Conservation (phyloP, 345 rosid genomes). For the Hypericum androsaemum region DNA sequence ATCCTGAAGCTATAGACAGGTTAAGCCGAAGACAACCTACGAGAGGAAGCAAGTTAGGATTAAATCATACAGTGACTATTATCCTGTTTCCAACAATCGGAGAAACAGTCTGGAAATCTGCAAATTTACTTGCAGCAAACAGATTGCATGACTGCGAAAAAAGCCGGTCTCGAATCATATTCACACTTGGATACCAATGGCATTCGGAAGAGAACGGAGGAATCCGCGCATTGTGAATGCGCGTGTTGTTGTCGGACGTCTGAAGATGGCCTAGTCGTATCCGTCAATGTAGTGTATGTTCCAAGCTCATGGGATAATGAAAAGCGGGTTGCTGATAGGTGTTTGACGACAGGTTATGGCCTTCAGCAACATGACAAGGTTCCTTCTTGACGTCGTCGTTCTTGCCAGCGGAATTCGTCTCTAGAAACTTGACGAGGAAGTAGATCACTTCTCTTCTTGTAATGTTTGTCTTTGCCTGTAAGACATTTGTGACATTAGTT, state of each 20-base stretch:
- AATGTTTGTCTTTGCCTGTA: slow-evolving; percentile 45
- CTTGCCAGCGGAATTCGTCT: slow-evolving; percentile 26
- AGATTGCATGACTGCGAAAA: too few species aligned
- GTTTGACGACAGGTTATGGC: slow-evolving; percentile 19
- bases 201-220: too few species aligned
- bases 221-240: slow-evolving; percentile 2
- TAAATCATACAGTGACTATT: background rate
- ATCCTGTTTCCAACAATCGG: slow-evolving; percentile 4
- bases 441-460: slow-evolving; percentile 71
- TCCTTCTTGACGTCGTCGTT: slow-evolving; percentile 25
- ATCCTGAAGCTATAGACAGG: slow-evolving; percentile 8
- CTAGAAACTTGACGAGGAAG: slow-evolving; percentile 67
- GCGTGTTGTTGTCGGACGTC: slow-evolving; percentile 9
- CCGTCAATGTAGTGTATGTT: slow-evolving; percentile 9
- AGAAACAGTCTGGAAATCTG: slow-evolving; percentile 14
- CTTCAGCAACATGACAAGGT: slow-evolving; percentile 17
- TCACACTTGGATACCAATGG: too few species aligned
- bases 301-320: slow-evolving; percentile 15
- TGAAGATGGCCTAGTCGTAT: background rate
- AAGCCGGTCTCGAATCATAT: too few species aligned
- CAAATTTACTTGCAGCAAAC: background rate
- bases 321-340: slow-evolving; percentile 23
- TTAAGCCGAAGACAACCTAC: slow-evolving; percentile 8
- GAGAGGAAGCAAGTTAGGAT: background rate
- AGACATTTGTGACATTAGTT: slow-evolving; percentile 11